Percentiles rank a stretch among this genome's conserved stretches.
phyloP scores from a whole-genome alignment of 768 basidiomycete species.

The Leucocoprinus sp. region DNA sequence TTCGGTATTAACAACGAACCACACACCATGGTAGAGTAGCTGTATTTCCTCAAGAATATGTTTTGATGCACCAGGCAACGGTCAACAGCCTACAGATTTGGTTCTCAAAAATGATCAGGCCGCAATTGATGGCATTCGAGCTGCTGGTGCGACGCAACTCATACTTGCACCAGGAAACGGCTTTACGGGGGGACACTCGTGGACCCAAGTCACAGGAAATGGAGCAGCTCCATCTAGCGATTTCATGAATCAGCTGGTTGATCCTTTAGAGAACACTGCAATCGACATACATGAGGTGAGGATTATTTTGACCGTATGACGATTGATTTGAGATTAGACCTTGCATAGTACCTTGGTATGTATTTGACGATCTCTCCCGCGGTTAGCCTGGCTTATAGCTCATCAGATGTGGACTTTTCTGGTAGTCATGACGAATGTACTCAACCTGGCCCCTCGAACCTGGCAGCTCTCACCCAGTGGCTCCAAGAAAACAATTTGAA shows the following conservation, averaged over 20 bases:
- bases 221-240: conserved; percentile 32
- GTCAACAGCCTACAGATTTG: conserved; percentile 29
- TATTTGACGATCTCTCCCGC: neutral
- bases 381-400: neutral
- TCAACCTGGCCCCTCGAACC: conserved; percentile 37
- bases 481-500: conserved; percentile 34
- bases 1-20: conserved; percentile 43
- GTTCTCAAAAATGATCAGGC: conserved; percentile 36
- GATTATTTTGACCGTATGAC: conserved; percentile 1
- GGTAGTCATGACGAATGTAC: conserved; percentile 33
- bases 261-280: conserved; percentile 34
- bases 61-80: neutral
- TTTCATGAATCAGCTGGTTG: conserved; percentile 31
- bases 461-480: conserved; percentile 34
- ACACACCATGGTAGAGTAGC: conserved; percentile 29
- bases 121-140: conserved; percentile 35
- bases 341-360: conserved; percentile 10
- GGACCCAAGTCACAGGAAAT: conserved; percentile 28
- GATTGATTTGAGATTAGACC: no score
- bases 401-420: conserved; percentile 34
- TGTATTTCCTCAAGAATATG: neutral
- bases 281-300: conserved; percentile 38
- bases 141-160: conserved; percentile 31
- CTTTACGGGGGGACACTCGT: conserved; percentile 38
- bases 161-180: conserved; percentile 41